Evolutionary conservation across 768 basidiomycete species (phyloP).

Genomic region (Suillus variegatus): DNA sequence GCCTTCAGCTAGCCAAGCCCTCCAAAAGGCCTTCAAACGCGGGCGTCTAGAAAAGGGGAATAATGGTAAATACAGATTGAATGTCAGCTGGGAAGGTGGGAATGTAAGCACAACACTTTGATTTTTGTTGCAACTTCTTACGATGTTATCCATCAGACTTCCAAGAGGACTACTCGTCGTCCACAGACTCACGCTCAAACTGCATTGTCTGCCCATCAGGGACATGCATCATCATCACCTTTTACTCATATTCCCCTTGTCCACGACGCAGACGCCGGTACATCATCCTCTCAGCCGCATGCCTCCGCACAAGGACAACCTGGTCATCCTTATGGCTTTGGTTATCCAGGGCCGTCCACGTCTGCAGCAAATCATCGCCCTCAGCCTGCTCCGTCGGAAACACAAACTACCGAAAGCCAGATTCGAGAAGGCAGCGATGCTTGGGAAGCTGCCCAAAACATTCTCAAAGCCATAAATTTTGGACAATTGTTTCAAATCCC

Average conservation of each 20-base stretch:
- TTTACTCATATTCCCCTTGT: conserved; percentile 60
- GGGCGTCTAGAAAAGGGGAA: conserved; percentile 77
- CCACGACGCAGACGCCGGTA: conserved; percentile 30
- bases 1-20: conserved; percentile 85
- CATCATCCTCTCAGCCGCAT: conserved; percentile 38
- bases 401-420: conserved; percentile 17
- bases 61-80: conserved; percentile 76
- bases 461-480: conserved; percentile 77
- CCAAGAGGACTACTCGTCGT: conserved; percentile 75
- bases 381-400: conserved; percentile 15
- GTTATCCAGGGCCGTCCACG: conserved; percentile 21
- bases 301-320: conserved; percentile 35
- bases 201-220: conserved; percentile 30
- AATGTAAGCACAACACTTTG: conserved; percentile 51
- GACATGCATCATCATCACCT: conserved; percentile 42
- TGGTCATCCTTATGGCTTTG: conserved; percentile 42
- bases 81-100: conserved; percentile 78
- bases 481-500: conserved; percentile 49
- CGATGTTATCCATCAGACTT: conserved; percentile 49
- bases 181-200: conserved; percentile 55
- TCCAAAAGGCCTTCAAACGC: conserved; percentile 83
- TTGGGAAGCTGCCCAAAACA: conserved; percentile 78
- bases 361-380: conserved; percentile 27
- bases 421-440: conserved; percentile 54
- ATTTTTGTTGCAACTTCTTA: neutral